Base-by-base conservation (phyloP, 768 basidiomycete genomes). In the Tylopilus subfusipes region DNA sequence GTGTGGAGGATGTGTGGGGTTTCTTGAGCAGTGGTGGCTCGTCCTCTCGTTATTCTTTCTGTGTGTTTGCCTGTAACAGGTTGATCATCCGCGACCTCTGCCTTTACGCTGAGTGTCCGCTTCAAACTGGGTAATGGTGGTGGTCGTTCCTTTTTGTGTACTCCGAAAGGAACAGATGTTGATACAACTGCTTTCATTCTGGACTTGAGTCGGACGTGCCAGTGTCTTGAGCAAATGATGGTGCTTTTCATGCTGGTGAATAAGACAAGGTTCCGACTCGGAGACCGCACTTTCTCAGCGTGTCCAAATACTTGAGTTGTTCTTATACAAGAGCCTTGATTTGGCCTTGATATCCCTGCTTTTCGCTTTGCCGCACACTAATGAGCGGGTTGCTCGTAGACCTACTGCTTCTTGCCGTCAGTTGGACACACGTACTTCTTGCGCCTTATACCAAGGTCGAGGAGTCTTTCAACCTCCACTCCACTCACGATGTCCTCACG, bases 401-500 rank as follows among this genome's bases (percentile, higher is more conserved):
- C 62, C 58, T 73, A 19, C 63, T 83, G 11, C 63, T 89, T 16
- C 67, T 85, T 24, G 63, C 63, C 0, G 74, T 77, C 43, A 75
- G 76, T 49, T 89, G 84, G 79, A 61, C 66, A 1, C 88, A 96
- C 59, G 87, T 95, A 44, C 60, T 88, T 24, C 73, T 91, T 4
- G 82, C 90, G 3, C 96, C 97, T 0, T 93, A 88, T 68, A 90
- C 91, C 4, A 99, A 99, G 74, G 97, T 99, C 27, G 97, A 99
- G 70, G 97, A 99, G 73, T 90, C 88, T 64, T 98, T 98, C 78
- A 94, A 88, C 60, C 79, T 98, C 10, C 97, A 98, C 66, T 94
- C 92, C 0, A 80, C 79, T 1, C 92, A 97, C 65, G 97, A 99
- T 70, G 75, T 92, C 24, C 74, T 98, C 27, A 80, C 86, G 73